A percentile compares a stretch with the other conserved stretches of the same genome.
phyloP scores from a whole-genome alignment of 2,329 filamentous ascomycete species.

The Neonectria ditissima region DNA sequence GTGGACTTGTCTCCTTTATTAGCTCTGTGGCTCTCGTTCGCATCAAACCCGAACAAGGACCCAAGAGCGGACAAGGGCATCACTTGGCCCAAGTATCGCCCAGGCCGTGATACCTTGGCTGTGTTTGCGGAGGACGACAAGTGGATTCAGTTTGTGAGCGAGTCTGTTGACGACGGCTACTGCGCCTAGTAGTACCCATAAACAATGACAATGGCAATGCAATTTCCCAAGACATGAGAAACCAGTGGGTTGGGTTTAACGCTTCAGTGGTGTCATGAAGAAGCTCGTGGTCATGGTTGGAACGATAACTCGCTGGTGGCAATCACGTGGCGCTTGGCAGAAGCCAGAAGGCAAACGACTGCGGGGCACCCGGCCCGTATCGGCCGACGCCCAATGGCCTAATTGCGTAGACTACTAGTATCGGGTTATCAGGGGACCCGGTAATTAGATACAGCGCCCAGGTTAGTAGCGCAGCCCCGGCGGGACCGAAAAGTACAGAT shows the following conservation, averaged over 20 bases:
- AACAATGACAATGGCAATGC: too few relatives aligned
- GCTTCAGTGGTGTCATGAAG: conserved; percentile 19
- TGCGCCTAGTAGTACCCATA: conserved; percentile 18
- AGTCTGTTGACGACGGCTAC: conserved; percentile 27
- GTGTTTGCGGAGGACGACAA: conserved; percentile 36
- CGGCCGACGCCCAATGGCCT: conserved; percentile 9
- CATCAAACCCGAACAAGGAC: conserved; percentile 31
- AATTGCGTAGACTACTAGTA: too few relatives aligned
- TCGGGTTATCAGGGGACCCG: neutral
- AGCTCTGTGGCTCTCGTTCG: conserved; percentile 46
- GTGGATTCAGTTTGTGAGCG: conserved; percentile 22
- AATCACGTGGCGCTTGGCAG: conserved; percentile 20
- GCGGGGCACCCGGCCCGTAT: conserved; percentile 19
- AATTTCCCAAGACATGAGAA: neutral
- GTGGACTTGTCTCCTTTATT: neutral
- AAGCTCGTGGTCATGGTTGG: conserved; percentile 23
- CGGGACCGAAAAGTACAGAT: conserved; percentile 46
- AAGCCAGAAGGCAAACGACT: neutral
- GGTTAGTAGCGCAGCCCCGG: neutral
- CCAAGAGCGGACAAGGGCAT: conserved; percentile 33
- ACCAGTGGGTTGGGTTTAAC: conserved; percentile 4
- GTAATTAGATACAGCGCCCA: neutral
- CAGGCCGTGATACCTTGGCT: conserved; percentile 33
- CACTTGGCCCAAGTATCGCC: conserved; percentile 41
- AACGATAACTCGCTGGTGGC: too few relatives aligned